Conservation (phyloP, 2,329 filamentous ascomycete species). For the Penicillium sp. region DNA sequence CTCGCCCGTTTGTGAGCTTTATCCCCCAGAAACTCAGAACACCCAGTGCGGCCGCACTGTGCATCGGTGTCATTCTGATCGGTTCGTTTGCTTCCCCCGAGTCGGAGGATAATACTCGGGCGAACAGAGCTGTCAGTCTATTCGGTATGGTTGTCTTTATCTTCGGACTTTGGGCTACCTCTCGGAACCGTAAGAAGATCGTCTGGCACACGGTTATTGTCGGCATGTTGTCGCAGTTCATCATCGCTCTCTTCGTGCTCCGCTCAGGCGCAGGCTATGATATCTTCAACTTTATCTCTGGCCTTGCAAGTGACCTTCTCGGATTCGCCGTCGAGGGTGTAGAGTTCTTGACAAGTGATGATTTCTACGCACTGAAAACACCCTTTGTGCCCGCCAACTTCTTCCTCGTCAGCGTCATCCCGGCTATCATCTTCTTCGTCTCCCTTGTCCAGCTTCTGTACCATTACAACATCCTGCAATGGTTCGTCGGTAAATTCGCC, state of each 20-base stretch:
- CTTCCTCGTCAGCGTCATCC: constrained; percentile 81
- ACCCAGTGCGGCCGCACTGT: constrained; percentile 62
- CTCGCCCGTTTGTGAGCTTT: constrained; percentile 57
- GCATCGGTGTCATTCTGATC: constrained; percentile 73
- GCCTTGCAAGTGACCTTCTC: constrained; percentile 71
- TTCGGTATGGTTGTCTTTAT: constrained; percentile 77
- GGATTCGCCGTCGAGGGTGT: constrained; percentile 75
- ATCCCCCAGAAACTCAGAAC: constrained; percentile 69
- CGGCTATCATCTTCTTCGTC: constrained; percentile 95
- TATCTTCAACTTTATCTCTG: constrained; percentile 87
- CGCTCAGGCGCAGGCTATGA: constrained; percentile 79
- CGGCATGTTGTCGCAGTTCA: constrained; percentile 84
- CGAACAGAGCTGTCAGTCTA: constrained; percentile 77
- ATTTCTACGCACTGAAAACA: constrained; percentile 21
- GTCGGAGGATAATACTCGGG: constrained; percentile 72
- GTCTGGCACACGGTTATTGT: constrained; percentile 79
- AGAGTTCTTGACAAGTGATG: constrained; percentile 64
- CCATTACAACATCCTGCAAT: constrained; percentile 79
- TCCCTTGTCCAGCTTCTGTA: constrained; percentile 85
- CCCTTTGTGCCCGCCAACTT: constrained; percentile 51
- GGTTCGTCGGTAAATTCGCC: constrained; percentile 86
- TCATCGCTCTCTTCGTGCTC: constrained; percentile 85
- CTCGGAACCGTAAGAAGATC: constrained; percentile 63
- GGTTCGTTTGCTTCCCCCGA: constrained; percentile 76
- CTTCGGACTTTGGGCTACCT: constrained; percentile 67